phyloP scores from a whole-genome alignment of 2,329 filamentous ascomycete species.

The Leptographium wingfieldii region DNA sequence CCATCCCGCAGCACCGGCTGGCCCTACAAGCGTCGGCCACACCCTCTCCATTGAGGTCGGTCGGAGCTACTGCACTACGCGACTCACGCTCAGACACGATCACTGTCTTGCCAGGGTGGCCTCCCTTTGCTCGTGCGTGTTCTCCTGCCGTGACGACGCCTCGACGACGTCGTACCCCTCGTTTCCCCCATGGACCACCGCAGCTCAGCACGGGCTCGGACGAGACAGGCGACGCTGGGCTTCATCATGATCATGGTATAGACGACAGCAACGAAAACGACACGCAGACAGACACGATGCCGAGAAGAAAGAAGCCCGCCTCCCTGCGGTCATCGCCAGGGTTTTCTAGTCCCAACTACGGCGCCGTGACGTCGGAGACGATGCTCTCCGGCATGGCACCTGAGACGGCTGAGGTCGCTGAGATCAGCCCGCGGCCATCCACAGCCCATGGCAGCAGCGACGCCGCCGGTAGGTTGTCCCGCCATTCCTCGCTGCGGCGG shows the following conservation, averaged over 20 bases:
- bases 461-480: not conserved
- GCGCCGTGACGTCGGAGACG: slow-evolving; percentile 14
- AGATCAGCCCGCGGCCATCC: not conserved
- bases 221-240: not conserved
- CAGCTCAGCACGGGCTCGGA: not conserved
- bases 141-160: not conserved
- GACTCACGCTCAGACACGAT: not conserved
- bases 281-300: not conserved
- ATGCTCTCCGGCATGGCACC: slow-evolving; percentile 5
- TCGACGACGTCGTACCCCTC: not conserved
- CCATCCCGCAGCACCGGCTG: slow-evolving; percentile 9
- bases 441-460: not conserved
- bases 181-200: slow-evolving; percentile 4
- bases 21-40: not conserved
- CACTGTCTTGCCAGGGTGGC: not conserved
- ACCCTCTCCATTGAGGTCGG: not conserved
- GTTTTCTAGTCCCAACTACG: slow-evolving; percentile 21
- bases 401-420: not conserved
- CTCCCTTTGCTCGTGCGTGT: not conserved
- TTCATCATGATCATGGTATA: not conserved
- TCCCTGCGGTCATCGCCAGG: slow-evolving; percentile 20
- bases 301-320: not conserved
- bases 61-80: not conserved
- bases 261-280: not conserved
- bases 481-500: slow-evolving; percentile 7